Conservation (phyloP, 495 filamentous ascomycete genomes). For the Tuber brumale region DNA sequence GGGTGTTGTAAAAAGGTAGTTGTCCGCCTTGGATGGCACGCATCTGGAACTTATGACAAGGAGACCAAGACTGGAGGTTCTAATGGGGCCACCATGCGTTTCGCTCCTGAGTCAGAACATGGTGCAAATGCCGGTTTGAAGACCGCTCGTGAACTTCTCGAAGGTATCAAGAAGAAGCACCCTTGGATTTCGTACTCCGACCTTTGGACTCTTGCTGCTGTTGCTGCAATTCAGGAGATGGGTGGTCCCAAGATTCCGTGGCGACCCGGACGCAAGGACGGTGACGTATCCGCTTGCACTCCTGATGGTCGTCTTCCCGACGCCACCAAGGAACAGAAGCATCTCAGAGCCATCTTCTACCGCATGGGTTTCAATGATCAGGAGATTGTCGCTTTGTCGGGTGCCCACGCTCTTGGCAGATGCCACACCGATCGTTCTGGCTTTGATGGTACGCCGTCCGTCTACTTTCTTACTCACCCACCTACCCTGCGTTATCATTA, state of each 20-base stretch:
- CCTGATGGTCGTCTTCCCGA: constrained; percentile 96
- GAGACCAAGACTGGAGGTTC: constrained; percentile 84
- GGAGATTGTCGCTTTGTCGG: constrained; percentile 85
- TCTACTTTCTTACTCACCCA: neutral
- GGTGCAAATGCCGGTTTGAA: constrained; percentile 91
- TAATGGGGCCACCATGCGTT: constrained; percentile 98
- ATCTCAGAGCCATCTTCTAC: constrained; percentile 87
- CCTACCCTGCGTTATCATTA: neutral
- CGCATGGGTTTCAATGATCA: constrained; percentile 98
- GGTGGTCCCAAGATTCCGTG: constrained; percentile 80
- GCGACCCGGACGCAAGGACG: constrained; percentile 81
- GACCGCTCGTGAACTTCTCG: constrained; percentile 81
- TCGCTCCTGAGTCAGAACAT: constrained; percentile 83
- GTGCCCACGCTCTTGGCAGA: constrained; percentile 87
- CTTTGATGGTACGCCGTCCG: constrained; percentile 53
- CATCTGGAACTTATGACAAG: constrained; percentile 81
- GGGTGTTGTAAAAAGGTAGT: constrained; percentile 49
- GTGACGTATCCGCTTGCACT: constrained; percentile 76
- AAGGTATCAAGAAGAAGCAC: constrained; percentile 81
- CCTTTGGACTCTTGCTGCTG: constrained; percentile 86
- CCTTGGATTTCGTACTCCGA: constrained; percentile 96
- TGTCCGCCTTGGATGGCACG: constrained; percentile 80
- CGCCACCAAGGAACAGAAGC: constrained; percentile 66
- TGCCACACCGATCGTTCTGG: constrained; percentile 86
- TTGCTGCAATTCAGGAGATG: constrained; percentile 90